Base-by-base conservation (phyloP, 169 alveolate genomes). In the Plasmodium berghei region DNA sequence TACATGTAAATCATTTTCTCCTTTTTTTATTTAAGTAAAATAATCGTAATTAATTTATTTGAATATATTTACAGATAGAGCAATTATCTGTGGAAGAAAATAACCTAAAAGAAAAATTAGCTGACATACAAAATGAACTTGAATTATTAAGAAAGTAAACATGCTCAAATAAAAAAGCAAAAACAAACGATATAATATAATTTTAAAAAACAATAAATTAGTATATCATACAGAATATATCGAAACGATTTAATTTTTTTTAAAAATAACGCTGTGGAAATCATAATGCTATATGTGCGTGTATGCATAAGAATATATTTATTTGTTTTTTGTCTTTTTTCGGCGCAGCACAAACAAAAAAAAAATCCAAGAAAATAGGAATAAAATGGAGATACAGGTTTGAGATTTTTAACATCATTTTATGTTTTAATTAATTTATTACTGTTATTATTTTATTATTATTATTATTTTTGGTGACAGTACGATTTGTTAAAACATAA, bases 401-500 rank as follows among this genome's bases (percentile, higher is more conserved):
- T 52, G 34, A 18, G n/a, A 4, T 28, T 46, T 48, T 16, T 63
- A 52, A 67, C 18, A 18, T 14, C 9, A 73, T 64, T 48, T 73
- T 42, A 24, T 58, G 28, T 46, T 69, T 34, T 34, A 34, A 48
- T 59, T 72, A 49, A 34, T 20, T 5, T 54, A 12, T 24, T 14
- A 42, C 24, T 18, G 1, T 20, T 72, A 49, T 72, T 26, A 49
- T 14, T 28, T 24, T 67, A 46, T 45, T 67, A 9, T 70, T 52
- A 22, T 1, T 22, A 22, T 22, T 22, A 22, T 72, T 52, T 73
- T 56, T 72, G 55, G 34, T 73, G 24, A 4, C 24, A 75, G 88
- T 75, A 63, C 71, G 88, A 75, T 67, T 75, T 75, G 34, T 75
- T 75, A 48, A 75, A 75, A 69, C 88, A 75, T 55, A 75, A 75